A percentile compares a stretch with the other conserved stretches of the same genome.
Conservation (phyloP, 208 protist genomes). For the Acanthamoeba culbertsoni region DNA sequence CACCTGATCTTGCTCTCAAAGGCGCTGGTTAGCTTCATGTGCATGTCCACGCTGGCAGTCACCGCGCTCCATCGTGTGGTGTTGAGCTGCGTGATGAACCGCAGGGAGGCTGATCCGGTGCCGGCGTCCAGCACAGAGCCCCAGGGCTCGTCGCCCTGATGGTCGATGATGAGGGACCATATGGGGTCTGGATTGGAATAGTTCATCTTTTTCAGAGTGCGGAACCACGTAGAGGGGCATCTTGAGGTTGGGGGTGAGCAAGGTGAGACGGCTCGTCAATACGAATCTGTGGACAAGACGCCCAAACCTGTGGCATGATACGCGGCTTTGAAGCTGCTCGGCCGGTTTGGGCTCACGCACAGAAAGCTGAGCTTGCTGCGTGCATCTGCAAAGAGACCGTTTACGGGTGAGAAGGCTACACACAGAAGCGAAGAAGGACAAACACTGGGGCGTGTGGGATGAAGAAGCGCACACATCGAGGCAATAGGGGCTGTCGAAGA, state of each 20-base stretch:
- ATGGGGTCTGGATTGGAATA: neutral
- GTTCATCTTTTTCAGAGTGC: neutral
- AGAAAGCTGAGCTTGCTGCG: neutral
- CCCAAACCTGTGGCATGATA: neutral
- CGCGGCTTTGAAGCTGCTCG: neutral
- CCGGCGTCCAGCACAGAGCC: slow-evolving; percentile 17
- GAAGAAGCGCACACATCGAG: neutral
- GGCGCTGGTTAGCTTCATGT: neutral
- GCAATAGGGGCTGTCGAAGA: neutral
- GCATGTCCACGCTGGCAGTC: neutral
- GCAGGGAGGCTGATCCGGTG: slow-evolving; percentile 17
- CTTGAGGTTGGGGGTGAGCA: too few relatives aligned
- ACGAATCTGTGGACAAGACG: neutral
- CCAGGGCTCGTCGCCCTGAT: neutral
- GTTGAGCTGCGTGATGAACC: neutral
- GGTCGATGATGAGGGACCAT: neutral
- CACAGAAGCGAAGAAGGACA: neutral
- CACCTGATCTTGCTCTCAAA: neutral
- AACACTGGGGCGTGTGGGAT: neutral
- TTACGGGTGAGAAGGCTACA: neutral
- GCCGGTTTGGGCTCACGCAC: neutral
- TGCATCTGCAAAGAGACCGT: neutral
- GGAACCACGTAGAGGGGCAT: neutral
- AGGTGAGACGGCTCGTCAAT: too few relatives aligned
- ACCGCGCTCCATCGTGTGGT: slow-evolving; percentile 20